Evolutionary conservation across 202 grass and related monocot genomes (phyloP).

Genomic region (Zizania palustris): DNA sequence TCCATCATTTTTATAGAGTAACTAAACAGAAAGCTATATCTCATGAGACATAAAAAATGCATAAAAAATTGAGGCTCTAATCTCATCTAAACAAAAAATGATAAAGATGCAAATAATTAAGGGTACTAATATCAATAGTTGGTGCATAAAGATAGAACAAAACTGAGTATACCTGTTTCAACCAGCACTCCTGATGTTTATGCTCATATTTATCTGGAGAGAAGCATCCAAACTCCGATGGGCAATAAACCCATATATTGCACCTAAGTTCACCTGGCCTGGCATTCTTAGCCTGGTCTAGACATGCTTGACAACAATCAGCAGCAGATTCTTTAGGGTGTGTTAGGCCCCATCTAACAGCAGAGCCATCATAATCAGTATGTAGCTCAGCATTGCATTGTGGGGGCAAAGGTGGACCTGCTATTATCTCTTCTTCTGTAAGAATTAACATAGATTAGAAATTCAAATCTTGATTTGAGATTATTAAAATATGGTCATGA

Average conservation of each 20-base stretch:
- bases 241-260: slow-evolving; percentile 99
- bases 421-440: slow-evolving; percentile 84
- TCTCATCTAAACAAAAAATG: slow-evolving; percentile 3
- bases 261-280: slow-evolving; percentile 82
- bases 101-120: slow-evolving; percentile 21
- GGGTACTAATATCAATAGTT: background rate
- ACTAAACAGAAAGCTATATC: background rate
- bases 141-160: slow-evolving; percentile 33
- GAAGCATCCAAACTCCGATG: slow-evolving; percentile 92
- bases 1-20: background rate
- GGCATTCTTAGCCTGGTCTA: slow-evolving; percentile 83
- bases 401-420: slow-evolving; percentile 71
- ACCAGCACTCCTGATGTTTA: slow-evolving; percentile 99
- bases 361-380: slow-evolving; percentile 79
- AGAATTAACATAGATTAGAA: slow-evolving; percentile 21
- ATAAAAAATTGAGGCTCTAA: background rate
- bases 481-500: slow-evolving; percentile 18
- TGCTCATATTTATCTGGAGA: slow-evolving; percentile 97
- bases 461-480: background rate
- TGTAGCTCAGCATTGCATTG: slow-evolving; percentile 83
- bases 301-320: slow-evolving; percentile 90
- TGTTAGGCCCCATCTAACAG: slow-evolving; percentile 94
- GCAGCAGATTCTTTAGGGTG: slow-evolving; percentile 92
- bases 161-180: slow-evolving; percentile 74
- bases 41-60: slow-evolving; percentile 5